Evolutionary conservation across 1,139 yeast genomes (phyloP), one percentile per base, ranked within the genome.

Genomic region (Yamadazyma pseudoaaseri): DNA sequence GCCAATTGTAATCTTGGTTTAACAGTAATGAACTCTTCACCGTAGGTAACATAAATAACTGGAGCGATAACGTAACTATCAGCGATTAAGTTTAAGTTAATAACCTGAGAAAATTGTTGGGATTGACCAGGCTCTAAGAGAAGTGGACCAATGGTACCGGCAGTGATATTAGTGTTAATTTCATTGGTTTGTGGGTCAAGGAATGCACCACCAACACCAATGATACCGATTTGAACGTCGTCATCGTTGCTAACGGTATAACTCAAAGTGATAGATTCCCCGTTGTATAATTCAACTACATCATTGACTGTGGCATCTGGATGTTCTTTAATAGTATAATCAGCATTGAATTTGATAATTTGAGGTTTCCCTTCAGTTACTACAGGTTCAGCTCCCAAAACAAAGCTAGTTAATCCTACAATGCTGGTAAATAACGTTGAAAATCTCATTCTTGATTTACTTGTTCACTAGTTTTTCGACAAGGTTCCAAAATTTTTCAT

Each of bases 151-250:
- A 86, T 62, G 38, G 75, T 66, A 35, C 79, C 74, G 29, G 79
- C 73, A 21, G 94, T 78, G 53, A 86, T 66, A 54, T 84, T 83
- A 45, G 81, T 77, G 37, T 62, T 57, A 40, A 67, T 49, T 38
- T 70, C 68, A 44, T 78, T 74, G 37, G 72, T 70, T 41, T 62
- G 63, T 18, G 83, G 76, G 44, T 81, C 76, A 38, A 71, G 66
- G 58, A 86, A 71, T 32, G 75, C 58, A 34, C 96, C 96, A 39
- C 90, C 87, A 35, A 82, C 77, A 33, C 90, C 95, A 31, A 82
- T 77, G 36, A 87, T 62, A 16, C 76, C 65, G 27, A 67, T 35
- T 7, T 72, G 73, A 18, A 39, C 57, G 2, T 68, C 73, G 51
- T 84, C 95, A 22, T 70, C 61, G 54, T 86, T 86, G 36, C 58